Conservation (phyloP, 2,329 filamentous ascomycete species). For the Botrytis byssoidea region DNA sequence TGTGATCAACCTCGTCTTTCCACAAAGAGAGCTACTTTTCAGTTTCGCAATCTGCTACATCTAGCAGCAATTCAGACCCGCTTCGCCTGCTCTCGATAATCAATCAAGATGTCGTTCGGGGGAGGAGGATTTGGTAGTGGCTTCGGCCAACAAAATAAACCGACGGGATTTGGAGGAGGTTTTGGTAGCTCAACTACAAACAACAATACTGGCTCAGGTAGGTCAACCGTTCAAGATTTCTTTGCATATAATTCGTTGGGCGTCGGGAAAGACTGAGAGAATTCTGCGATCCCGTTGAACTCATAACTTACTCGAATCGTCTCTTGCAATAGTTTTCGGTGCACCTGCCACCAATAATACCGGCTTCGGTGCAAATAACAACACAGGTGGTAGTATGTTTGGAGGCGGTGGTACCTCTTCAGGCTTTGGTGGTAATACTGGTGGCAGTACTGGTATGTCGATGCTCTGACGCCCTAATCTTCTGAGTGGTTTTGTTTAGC, state of each 20-base stretch:
- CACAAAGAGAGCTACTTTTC: constrained; percentile 23
- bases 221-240: constrained; percentile 29
- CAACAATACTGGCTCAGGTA: constrained; percentile 39
- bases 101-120: constrained; percentile 36
- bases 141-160: constrained; percentile 60
- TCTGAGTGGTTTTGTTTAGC: constrained; percentile 29
- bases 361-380: constrained; percentile 44
- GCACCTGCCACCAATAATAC: constrained; percentile 37
- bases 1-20: constrained; percentile 29
- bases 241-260: not conserved
- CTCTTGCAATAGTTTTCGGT: constrained; percentile 44
- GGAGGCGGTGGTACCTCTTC: constrained; percentile 32
- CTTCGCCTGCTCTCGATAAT: constrained; percentile 21
- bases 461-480: constrained; percentile 30
- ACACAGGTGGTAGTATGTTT: constrained; percentile 43
- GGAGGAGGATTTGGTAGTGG: constrained; percentile 47
- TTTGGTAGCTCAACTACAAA: constrained; percentile 41
- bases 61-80: constrained; percentile 12
- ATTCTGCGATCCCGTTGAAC: constrained; percentile 28
- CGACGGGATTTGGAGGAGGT: constrained; percentile 57
- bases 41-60: constrained; percentile 20
- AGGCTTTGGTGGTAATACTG: constrained; percentile 39
- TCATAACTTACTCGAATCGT: constrained; percentile 39
- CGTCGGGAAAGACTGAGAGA: not conserved
- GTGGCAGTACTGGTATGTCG: constrained; percentile 41